These are phyloP conservation scores for Pseudonectria buxi DNA, from an alignment of 2,329 filamentous ascomycete genomes.

Conservation along the genomic window DNA sequence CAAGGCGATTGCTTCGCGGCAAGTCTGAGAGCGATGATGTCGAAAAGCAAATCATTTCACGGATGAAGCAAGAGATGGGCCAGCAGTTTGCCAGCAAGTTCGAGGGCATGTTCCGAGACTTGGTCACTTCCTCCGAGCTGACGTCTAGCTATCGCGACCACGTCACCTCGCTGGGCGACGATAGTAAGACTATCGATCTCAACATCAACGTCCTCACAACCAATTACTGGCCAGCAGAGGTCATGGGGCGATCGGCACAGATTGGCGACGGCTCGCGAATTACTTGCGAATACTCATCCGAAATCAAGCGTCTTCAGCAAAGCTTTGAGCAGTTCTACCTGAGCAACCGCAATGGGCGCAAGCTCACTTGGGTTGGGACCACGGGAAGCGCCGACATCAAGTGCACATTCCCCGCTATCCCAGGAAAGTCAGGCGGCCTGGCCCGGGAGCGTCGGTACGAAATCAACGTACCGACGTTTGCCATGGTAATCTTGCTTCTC, in stretches of 20 bases:
- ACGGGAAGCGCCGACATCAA: constrained; percentile 79
- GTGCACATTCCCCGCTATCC: constrained; percentile 66
- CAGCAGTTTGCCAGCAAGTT: constrained; percentile 90
- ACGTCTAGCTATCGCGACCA: constrained; percentile 70
- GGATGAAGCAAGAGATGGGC: constrained; percentile 95
- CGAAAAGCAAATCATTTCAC: constrained; percentile 89
- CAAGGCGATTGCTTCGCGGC: constrained; percentile 76
- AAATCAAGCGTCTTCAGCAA: constrained; percentile 67
- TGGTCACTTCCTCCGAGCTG: constrained; percentile 79
- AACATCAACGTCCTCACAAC: constrained; percentile 80
- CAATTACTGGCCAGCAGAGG: constrained; percentile 91
- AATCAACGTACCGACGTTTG: constrained; percentile 85
- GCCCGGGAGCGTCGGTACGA: constrained; percentile 72
- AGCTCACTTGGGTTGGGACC: constrained; percentile 72
- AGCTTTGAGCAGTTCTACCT: constrained; percentile 88
- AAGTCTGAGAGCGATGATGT: constrained; percentile 88
- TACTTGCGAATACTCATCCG: constrained; percentile 64
- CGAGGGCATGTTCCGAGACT: constrained; percentile 97
- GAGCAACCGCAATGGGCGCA: constrained; percentile 77
- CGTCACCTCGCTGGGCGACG: constrained; percentile 45
- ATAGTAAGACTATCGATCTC: constrained; percentile 58
- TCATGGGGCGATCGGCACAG: constrained; percentile 60
- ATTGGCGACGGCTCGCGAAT: constrained; percentile 37
- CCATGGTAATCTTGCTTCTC: constrained; percentile 80
- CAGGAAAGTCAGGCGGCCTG: constrained; percentile 58